These are phyloP conservation scores for Coix lacrymajobi DNA, from an alignment of 176 grass and related monocot genomes.

Conservation along the genomic window DNA sequence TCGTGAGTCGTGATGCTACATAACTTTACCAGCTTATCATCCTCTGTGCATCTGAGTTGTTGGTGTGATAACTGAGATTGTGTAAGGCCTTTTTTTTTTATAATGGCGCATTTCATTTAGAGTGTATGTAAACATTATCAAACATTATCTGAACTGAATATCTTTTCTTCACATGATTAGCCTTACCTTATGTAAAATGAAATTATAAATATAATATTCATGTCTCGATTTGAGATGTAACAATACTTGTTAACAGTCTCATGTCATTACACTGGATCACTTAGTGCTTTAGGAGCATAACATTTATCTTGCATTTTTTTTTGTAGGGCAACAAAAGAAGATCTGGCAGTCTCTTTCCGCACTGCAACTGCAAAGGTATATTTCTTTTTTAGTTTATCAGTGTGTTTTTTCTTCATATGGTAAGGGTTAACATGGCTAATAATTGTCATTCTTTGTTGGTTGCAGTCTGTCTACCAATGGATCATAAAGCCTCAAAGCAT, in stretches of 20 bases:
- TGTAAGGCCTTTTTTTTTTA: not conserved
- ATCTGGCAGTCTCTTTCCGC: conserved; percentile 70
- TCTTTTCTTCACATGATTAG: not conserved
- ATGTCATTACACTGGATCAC: not conserved
- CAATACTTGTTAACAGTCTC: not conserved
- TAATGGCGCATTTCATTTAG: not conserved
- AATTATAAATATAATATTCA: not conserved
- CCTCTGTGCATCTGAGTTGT: not conserved
- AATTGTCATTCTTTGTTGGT: conserved; percentile 26
- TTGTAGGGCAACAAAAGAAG: conserved; percentile 67
- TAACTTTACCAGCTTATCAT: conserved; percentile 18
- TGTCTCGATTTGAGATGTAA: not conserved
- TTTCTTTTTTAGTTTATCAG: conserved; percentile 1
- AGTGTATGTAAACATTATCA: not conserved
- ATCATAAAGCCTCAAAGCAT: conserved; percentile 85
- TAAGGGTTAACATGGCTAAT: not conserved
- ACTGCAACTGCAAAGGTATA: conserved; percentile 85
- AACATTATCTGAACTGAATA: not conserved
- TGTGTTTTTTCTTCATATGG: not conserved
- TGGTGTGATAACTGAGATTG: not conserved
- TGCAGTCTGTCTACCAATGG: conserved; percentile 95
- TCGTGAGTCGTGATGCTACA: not conserved
- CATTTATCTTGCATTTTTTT: conserved; percentile 8
- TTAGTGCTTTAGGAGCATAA: not conserved
- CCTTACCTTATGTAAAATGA: not conserved